phyloP scores from a whole-genome alignment of 495 filamentous ascomycete genomes.

The Hypoxylon crocopeplum region DNA sequence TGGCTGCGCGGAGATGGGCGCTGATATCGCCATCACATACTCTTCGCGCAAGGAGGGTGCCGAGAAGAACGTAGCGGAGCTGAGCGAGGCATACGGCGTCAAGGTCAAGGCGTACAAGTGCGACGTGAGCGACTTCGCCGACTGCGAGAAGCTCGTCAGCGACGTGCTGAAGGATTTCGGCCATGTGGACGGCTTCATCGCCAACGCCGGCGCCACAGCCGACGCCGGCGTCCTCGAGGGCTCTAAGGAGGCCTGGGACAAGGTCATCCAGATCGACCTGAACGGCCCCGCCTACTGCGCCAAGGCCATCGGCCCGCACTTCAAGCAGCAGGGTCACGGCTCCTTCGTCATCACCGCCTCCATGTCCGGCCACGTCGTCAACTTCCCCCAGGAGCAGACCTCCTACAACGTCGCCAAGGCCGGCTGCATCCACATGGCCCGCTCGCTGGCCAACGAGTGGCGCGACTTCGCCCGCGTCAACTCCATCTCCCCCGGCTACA shows the following conservation, averaged over 20 bases:
- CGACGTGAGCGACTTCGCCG: slow-evolving; percentile 65
- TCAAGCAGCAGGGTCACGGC: slow-evolving; percentile 59
- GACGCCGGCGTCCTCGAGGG: slow-evolving; percentile 51
- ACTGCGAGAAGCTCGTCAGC: slow-evolving; percentile 60
- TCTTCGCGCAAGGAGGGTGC: slow-evolving; percentile 58
- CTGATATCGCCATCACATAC: slow-evolving; percentile 57
- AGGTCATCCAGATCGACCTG: slow-evolving; percentile 70
- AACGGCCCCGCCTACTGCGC: slow-evolving; percentile 69
- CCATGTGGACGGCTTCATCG: slow-evolving; percentile 56
- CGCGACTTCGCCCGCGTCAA: slow-evolving; percentile 81
- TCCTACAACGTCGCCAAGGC: slow-evolving; percentile 84
- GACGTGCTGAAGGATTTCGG: slow-evolving; percentile 64
- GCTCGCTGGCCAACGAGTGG: slow-evolving; percentile 79
- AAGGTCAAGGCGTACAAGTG: slow-evolving; percentile 70
- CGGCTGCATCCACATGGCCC: slow-evolving; percentile 74
- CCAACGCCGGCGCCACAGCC: slow-evolving; percentile 56
- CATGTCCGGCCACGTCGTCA: slow-evolving; percentile 73
- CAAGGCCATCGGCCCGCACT: slow-evolving; percentile 65
- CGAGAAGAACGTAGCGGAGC: slow-evolving; percentile 62
- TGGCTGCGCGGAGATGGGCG: slow-evolving; percentile 59
- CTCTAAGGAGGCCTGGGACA: slow-evolving; percentile 50
- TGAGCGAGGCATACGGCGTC: slow-evolving; percentile 56
- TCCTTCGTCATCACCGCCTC: slow-evolving; percentile 68
- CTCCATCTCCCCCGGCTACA: slow-evolving; percentile 79
- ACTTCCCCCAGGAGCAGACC: slow-evolving; percentile 78